phyloP scores from a whole-genome alignment of 345 rosid genomes.

The Turritis glabra region DNA sequence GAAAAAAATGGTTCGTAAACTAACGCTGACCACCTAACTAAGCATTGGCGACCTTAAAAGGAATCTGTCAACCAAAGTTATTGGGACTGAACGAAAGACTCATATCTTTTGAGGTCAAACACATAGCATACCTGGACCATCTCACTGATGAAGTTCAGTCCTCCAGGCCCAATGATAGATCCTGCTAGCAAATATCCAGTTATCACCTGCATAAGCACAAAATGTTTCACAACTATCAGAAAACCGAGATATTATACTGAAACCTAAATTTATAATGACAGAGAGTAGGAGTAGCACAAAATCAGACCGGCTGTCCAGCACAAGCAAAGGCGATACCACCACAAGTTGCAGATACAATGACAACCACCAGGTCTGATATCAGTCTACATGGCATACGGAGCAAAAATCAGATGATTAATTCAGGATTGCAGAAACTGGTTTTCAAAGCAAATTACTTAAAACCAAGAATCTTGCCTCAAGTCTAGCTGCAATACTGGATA shows the following conservation, averaged over 20 bases:
- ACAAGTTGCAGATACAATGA: constrained; percentile 94
- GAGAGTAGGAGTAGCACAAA: constrained; percentile 13
- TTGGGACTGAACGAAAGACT: background rate
- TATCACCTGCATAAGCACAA: constrained; percentile 59
- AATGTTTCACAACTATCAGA: constrained; percentile 13
- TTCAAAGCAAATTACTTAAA: constrained; percentile 15
- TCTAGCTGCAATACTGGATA: constrained; percentile 91
- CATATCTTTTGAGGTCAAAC: background rate
- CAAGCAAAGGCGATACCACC: constrained; percentile 99
- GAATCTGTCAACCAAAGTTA: constrained; percentile 2
- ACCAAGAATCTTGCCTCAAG: constrained; percentile 53
- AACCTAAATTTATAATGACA: background rate
- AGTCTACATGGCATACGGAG: constrained; percentile 52
- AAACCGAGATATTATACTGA: background rate
- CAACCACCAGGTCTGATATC: constrained; percentile 93
- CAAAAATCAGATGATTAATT: constrained; percentile 16
- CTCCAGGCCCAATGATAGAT: constrained; percentile 92
- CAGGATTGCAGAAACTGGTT: background rate
- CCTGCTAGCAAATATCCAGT: constrained; percentile 94
- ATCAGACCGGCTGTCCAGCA: constrained; percentile 94
- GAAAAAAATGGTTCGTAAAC: background rate
- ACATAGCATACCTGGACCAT: constrained; percentile 83
- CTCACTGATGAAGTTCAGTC: constrained; percentile 84
- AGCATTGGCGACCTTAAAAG: constrained; percentile 10
- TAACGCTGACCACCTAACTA: background rate